Conservation (phyloP, 306 rosid genomes). For the Quercus dentata region DNA sequence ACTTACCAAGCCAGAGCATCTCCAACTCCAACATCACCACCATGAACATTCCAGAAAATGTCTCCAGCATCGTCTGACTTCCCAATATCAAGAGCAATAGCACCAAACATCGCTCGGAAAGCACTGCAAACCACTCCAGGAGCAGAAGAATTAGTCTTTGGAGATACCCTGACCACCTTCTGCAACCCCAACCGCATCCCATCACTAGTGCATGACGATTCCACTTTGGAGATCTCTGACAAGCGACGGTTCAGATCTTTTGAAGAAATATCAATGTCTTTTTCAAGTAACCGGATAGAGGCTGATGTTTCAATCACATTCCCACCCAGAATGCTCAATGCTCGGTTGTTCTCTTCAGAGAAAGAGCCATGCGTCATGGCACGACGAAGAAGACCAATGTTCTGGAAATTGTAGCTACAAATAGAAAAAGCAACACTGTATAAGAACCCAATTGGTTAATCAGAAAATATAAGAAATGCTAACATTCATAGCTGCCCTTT, state of each 20-base stretch:
- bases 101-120: slow-evolving; percentile 68
- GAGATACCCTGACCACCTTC: slow-evolving; percentile 60
- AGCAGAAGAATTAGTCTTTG: slow-evolving; percentile 57
- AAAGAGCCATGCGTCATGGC: slow-evolving; percentile 83
- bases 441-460: background rate
- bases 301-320: slow-evolving; percentile 40
- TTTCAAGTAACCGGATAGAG: slow-evolving; percentile 29
- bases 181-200: slow-evolving; percentile 43
- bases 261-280: slow-evolving; percentile 48
- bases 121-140: slow-evolving; percentile 65
- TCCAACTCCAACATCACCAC: slow-evolving; percentile 28
- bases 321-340: slow-evolving; percentile 52
- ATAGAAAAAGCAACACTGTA: background rate
- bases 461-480: background rate
- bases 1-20: slow-evolving; percentile 18
- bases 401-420: slow-evolving; percentile 51
- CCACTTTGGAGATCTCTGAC: slow-evolving; percentile 38
- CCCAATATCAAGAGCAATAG: slow-evolving; percentile 57
- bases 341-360: slow-evolving; percentile 78
- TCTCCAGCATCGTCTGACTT: slow-evolving; percentile 50
- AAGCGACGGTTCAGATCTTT: slow-evolving; percentile 45
- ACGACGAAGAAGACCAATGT: slow-evolving; percentile 51
- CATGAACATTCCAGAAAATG: slow-evolving; percentile 50
- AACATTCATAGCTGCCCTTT: too few species aligned
- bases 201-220: slow-evolving; percentile 49